Percentiles rank a stretch among this genome's conserved stretches.
Conservation (phyloP, 306 rosid species). For the Cicer yamashitae region DNA sequence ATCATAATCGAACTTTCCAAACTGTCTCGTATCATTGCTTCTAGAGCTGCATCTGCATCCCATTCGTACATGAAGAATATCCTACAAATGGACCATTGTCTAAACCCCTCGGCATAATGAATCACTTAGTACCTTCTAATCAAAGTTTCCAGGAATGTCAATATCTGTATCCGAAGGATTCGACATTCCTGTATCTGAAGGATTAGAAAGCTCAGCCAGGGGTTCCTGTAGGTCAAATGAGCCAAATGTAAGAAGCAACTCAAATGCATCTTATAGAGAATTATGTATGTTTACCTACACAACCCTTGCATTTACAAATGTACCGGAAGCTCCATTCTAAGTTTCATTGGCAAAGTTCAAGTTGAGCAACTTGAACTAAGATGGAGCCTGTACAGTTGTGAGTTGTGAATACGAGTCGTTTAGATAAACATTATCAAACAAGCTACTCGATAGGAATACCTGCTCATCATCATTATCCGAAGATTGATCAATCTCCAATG, state of each 20-base stretch:
- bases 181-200: conserved; percentile 69
- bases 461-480: conserved; percentile 71
- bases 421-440: conserved; percentile 23
- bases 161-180: conserved; percentile 81
- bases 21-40: conserved; percentile 44
- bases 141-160: conserved; percentile 81
- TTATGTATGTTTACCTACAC: neutral
- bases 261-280: conserved; percentile 29
- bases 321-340: conserved; percentile 18
- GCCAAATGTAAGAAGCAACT: conserved; percentile 39
- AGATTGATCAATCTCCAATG: conserved; percentile 59
- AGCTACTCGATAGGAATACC: conserved; percentile 56
- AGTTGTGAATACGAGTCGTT: conserved; percentile 22
- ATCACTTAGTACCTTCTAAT: conserved; percentile 70
- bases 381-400: conserved; percentile 26
- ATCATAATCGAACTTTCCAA: conserved; percentile 38
- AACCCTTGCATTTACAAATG: conserved; percentile 27
- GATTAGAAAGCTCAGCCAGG: conserved; percentile 78
- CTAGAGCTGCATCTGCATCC: conserved; percentile 54
- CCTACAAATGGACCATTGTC: conserved; percentile 41
- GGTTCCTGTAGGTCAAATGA: conserved; percentile 68
- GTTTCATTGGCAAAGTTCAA: conserved; percentile 34
- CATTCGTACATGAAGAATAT: conserved; percentile 44
- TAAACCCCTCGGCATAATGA: conserved; percentile 38
- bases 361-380: conserved; percentile 22